Evolutionary conservation across 1,139 yeast species (phyloP).

Genomic region (Kodamaea plutei): DNA sequence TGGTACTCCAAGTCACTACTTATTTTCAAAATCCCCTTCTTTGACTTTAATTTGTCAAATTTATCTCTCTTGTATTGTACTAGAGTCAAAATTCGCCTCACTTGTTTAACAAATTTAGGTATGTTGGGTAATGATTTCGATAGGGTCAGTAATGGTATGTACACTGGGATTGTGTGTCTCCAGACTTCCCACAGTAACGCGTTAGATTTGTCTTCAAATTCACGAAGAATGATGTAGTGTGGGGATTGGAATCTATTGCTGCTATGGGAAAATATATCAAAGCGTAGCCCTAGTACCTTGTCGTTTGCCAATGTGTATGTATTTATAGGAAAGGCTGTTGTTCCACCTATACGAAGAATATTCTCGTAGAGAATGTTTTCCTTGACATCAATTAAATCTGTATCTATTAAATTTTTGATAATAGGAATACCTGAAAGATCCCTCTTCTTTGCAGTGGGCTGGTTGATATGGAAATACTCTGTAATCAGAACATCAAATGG

Average conservation of each 20-base stretch:
- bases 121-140: constrained; percentile 9
- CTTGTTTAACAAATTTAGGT: constrained; percentile 13
- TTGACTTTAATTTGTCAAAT: constrained; percentile 17
- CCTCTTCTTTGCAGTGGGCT: constrained; percentile 3
- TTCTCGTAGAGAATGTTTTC: constrained; percentile 37
- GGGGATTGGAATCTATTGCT: constrained; percentile 24
- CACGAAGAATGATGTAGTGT: constrained; percentile 36
- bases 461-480: constrained; percentile 5
- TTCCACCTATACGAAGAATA: constrained; percentile 34
- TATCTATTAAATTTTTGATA: too few relatives aligned
- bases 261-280: constrained; percentile 28
- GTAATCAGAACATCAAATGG: constrained; percentile 8
- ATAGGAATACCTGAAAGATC: neutral
- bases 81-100: constrained; percentile 18
- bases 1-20: constrained; percentile 7
- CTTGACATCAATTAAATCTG: constrained; percentile 17
- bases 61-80: constrained; percentile 33
- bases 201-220: constrained; percentile 9
- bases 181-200: constrained; percentile 26
- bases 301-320: constrained; percentile 14
- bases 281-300: constrained; percentile 27
- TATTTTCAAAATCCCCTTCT: constrained; percentile 1
- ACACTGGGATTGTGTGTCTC: constrained; percentile 36
- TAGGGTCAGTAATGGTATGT: constrained; percentile 20
- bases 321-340: constrained; percentile 41